Evolutionary conservation across 2,329 filamentous ascomycete species (phyloP).

Genomic region (Colletotrichum sp.): DNA sequence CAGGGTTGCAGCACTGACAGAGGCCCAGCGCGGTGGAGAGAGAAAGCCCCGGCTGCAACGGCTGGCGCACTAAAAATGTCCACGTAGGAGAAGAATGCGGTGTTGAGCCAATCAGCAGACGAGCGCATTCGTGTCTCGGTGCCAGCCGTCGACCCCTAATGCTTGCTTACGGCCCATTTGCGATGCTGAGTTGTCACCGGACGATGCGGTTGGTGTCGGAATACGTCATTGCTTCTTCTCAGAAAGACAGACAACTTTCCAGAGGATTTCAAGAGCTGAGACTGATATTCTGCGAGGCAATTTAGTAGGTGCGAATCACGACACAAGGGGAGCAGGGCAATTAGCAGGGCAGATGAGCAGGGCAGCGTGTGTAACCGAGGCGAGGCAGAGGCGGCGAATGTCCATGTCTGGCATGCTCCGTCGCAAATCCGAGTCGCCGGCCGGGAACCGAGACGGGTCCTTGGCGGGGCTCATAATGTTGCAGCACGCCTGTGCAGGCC

Average conservation of each 20-base stretch:
- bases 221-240: not conserved
- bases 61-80: not conserved
- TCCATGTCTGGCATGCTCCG: not conserved
- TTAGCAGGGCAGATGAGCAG: not conserved
- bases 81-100: not conserved
- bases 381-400: not conserved
- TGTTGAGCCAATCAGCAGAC: not conserved
- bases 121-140: not conserved
- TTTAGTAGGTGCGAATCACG: not conserved
- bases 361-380: not conserved
- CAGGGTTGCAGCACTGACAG: not conserved
- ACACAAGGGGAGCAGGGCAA: not conserved
- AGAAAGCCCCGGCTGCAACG: not conserved
- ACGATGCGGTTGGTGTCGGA: not conserved
- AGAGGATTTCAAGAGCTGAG: not conserved
- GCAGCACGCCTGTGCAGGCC: not conserved
- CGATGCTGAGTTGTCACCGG: not conserved
- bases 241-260: not conserved
- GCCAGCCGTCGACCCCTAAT: conserved; percentile 8
- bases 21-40: not conserved
- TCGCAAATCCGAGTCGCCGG: not conserved
- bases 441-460: not conserved
- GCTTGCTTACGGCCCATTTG: conserved; percentile 1
- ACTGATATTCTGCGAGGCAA: not conserved
- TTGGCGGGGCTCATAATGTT: not conserved